These are phyloP conservation scores for Tricholoma furcatifolium DNA, from an alignment of 768 basidiomycete species.

Conservation along the genomic window DNA sequence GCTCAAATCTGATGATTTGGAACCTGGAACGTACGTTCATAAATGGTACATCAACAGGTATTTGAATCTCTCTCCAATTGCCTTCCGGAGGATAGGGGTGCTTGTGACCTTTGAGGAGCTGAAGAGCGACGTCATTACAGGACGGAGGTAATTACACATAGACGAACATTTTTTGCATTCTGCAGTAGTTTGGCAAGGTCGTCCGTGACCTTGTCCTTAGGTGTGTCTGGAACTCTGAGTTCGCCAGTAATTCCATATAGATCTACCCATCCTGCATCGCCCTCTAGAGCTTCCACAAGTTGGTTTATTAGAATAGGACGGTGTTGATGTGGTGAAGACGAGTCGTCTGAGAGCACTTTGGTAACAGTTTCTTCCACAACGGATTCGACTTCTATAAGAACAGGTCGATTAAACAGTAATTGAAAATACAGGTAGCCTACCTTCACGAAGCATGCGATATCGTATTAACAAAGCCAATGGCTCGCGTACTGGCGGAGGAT, in stretches of 20 bases:
- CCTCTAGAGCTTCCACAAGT: constrained; percentile 59
- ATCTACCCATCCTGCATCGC: constrained; percentile 65
- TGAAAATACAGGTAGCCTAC: constrained; percentile 33
- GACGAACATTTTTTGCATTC: constrained; percentile 31
- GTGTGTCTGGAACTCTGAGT: constrained; percentile 51
- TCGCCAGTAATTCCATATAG: constrained; percentile 71
- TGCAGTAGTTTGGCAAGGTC: constrained; percentile 29
- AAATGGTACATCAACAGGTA: constrained; percentile 83
- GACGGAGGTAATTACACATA: too few relatives aligned
- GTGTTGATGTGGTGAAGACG: constrained; percentile 30
- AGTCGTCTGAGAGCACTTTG: constrained; percentile 37
- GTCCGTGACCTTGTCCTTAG: constrained; percentile 26
- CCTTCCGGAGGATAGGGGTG: constrained; percentile 38
- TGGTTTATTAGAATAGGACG: constrained; percentile 45
- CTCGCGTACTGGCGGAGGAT: constrained; percentile 49
- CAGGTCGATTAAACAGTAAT: neutral
- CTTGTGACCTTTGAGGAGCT: constrained; percentile 45
- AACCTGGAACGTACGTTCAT: constrained; percentile 60
- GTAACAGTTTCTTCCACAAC: constrained; percentile 54
- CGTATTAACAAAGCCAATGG: constrained; percentile 61
- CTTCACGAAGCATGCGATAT: constrained; percentile 83
- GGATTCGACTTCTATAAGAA: constrained; percentile 61
- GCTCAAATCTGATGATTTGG: constrained; percentile 5
- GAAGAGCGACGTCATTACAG: constrained; percentile 1
- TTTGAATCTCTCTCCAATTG: constrained; percentile 72